Evolutionary conservation across 2,329 filamentous ascomycete genomes (phyloP).

Genomic region (Drechslerella coelobrocha): DNA sequence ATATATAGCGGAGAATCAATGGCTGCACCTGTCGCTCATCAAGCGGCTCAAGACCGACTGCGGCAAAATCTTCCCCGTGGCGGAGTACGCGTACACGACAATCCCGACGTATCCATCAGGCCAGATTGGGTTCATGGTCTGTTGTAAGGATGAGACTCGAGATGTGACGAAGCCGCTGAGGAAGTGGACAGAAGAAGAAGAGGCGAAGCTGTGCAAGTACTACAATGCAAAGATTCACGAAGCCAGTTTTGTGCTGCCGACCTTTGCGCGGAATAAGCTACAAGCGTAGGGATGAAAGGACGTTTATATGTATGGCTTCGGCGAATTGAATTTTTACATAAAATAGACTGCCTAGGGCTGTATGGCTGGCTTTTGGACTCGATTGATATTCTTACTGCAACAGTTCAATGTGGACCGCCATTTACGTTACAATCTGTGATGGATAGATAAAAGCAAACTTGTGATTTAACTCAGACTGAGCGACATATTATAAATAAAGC

Average conservation of each 20-base stretch:
- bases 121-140: constrained; percentile 99
- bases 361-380: neutral
- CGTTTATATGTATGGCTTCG: constrained; percentile 55
- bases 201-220: constrained; percentile 91
- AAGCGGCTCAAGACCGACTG: constrained; percentile 94
- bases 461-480: constrained; percentile 15
- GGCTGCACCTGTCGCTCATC: constrained; percentile 95
- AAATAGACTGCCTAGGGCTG: neutral
- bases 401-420: neutral
- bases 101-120: constrained; percentile 99
- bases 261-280: constrained; percentile 77
- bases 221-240: constrained; percentile 97
- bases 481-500: neutral
- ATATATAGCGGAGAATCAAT: constrained; percentile 90
- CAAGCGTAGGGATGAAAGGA: neutral
- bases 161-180: constrained; percentile 86
- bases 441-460: constrained; percentile 49
- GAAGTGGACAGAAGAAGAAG: constrained; percentile 81
- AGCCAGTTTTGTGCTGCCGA: constrained; percentile 90
- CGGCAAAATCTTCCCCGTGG: constrained; percentile 94
- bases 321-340: too few species aligned
- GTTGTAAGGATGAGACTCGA: constrained; percentile 87
- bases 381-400: neutral
- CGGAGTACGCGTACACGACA: constrained; percentile 98
- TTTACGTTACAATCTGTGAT: constrained; percentile 23